These are phyloP conservation scores for Kwoniella europaea DNA, from an alignment of 768 basidiomycete species.

Conservation along the genomic window DNA sequence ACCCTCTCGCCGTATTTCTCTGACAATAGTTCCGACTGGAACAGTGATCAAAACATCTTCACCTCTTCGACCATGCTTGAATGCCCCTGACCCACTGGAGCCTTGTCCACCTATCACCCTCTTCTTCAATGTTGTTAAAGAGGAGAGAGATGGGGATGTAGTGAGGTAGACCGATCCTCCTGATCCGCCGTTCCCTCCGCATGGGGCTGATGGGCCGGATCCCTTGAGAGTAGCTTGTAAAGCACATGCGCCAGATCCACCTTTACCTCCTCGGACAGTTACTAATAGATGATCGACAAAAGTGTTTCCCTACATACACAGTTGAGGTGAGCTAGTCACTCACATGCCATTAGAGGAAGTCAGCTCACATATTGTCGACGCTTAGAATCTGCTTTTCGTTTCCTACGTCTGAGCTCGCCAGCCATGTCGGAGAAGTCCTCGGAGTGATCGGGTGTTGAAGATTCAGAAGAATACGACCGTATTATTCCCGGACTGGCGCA, in stretches of 20 bases:
- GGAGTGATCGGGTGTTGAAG: neutral
- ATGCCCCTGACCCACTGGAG: constrained; percentile 76
- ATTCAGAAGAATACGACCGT: neutral
- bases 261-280: constrained; percentile 80
- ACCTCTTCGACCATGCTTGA: constrained; percentile 80
- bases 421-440: constrained; percentile 20
- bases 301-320: constrained; percentile 66
- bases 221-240: constrained; percentile 89
- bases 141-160: constrained; percentile 76
- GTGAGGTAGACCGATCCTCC: constrained; percentile 86
- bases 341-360: neutral
- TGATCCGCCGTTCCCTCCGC: constrained; percentile 88
- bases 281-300: constrained; percentile 83
- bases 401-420: constrained; percentile 39
- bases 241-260: constrained; percentile 89
- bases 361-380: constrained; percentile 52
- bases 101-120: constrained; percentile 73
- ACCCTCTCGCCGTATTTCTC: constrained; percentile 68
- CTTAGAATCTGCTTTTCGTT: constrained; percentile 52
- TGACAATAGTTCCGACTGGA: constrained; percentile 87
- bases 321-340: neutral
- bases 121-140: constrained; percentile 73
- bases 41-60: constrained; percentile 76
- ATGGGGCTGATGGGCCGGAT: constrained; percentile 77
- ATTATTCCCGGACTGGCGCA: too few species aligned